Percentiles rank a stretch among this genome's conserved stretches.
Conservation (phyloP, 169 alveolate species). For the Eimeria sp. region DNA sequence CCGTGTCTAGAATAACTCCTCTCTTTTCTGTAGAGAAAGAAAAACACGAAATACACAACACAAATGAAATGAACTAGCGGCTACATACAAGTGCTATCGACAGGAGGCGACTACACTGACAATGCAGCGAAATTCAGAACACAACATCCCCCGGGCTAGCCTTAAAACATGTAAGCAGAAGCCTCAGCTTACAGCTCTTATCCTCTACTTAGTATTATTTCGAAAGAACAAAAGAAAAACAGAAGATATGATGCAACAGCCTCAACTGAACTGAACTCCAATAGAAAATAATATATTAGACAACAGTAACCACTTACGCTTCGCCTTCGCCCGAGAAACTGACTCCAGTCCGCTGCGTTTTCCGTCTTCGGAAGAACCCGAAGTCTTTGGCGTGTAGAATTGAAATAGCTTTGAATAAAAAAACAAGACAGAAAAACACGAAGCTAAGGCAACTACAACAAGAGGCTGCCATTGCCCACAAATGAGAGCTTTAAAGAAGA, state of each 20-base stretch:
- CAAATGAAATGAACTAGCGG: not conserved
- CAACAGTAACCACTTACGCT: conserved; percentile 1
- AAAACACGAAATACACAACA: not conserved
- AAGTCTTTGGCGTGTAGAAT: conserved; percentile 68
- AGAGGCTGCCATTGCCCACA: too few species aligned
- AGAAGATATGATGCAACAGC: too few species aligned
- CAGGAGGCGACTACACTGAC: not conserved
- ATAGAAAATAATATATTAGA: not conserved
- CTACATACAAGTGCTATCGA: not conserved
- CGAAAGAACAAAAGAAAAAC: too few species aligned
- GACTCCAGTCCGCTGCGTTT: conserved; percentile 32
- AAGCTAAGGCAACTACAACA: too few species aligned
- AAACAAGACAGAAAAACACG: not conserved
- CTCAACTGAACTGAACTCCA: too few species aligned
- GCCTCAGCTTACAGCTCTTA: too few species aligned
- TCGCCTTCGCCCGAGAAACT: conserved; percentile 20
- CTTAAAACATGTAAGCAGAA: too few species aligned
- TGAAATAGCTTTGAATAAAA: conserved; percentile 54
- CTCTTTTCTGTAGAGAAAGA: conserved; percentile 40
- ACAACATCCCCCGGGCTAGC: not conserved
- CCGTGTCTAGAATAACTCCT: conserved; percentile 68
- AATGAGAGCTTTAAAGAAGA: conserved; percentile 42
- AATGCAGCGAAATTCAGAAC: not conserved
- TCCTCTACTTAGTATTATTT: too few species aligned
- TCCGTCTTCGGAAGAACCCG: not conserved